Evolutionary conservation across 306 rosid genomes (phyloP), one percentile per base, ranked within the genome.

Genomic region (Cucurbita maxima): DNA sequence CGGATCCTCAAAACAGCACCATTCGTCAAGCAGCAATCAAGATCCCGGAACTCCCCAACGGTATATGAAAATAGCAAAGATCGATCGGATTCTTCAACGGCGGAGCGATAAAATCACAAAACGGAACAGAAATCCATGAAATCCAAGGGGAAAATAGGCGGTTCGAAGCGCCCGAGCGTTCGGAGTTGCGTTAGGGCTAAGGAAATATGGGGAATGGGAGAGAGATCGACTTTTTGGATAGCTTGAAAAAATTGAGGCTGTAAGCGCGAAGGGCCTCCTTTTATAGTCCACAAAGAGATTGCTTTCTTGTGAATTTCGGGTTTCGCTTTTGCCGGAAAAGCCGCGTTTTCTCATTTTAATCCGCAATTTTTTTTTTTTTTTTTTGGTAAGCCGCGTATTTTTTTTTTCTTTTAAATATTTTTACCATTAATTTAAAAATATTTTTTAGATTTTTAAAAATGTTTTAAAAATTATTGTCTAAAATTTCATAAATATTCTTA

Each of bases 121-220:
- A 18, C 51, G 56, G 43, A 10, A 25, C 57, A 25, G 41, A 68
- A 68, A 68, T 22, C 41, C 20, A 15, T 13, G 58, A 34, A 16
- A 51, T 25, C 25, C 8, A 14, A 16, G 10, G 45, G 9, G 2
- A 3, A 10, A 4, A 4, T 47, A 16, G 43, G 41, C 44, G 74
- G 38, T 66, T 44, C 11, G 37, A 44, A 44, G 54, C 72, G 71
- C 14, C 15, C 34, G 5, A 59, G 67, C 10, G 45, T 22, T 22
- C 4, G 0, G 74, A 10, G 74, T 70, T 4, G 74, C 74, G 74
- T 51, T 70, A 70, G 74, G 74, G 74, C 51, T 70, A 51, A 14
- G 74, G n/a, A 48, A 69, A 51, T 16, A 3, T n/a, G 74, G 74
- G 59, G 9, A 70, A 70, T 7, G 25, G 54, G 73, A 68, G 58